Evolutionary conservation across 305 asterid species (phyloP).

Genomic region (Fraxinus floribunda): DNA sequence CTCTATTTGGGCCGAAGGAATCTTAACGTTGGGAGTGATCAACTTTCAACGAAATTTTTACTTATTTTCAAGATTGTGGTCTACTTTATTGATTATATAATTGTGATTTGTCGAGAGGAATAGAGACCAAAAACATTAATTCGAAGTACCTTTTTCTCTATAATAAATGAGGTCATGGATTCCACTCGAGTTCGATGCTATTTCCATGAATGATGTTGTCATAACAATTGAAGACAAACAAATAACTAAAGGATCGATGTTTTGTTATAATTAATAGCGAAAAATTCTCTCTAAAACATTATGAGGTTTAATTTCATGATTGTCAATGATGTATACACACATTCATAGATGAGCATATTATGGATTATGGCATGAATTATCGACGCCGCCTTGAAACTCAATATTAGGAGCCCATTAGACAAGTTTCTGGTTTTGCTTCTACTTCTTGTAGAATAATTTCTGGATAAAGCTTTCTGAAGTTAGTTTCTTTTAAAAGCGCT

Average conservation of each 20-base stretch:
- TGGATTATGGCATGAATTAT: not conserved
- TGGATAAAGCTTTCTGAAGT: too few relatives aligned
- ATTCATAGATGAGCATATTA: not conserved
- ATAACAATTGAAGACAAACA: not conserved
- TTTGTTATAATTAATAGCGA: not conserved
- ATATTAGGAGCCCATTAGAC: not conserved
- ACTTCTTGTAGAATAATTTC: too few relatives aligned
- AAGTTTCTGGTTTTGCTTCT: not conserved
- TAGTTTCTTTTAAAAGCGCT: not conserved
- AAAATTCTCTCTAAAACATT: not conserved
- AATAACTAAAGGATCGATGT: not conserved
- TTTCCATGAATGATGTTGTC: not conserved
- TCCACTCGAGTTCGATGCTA: not conserved
- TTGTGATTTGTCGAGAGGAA: not conserved
- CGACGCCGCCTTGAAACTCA: not conserved
- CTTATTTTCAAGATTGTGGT: not conserved
- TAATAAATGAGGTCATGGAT: not conserved
- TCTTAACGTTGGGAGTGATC: not conserved
- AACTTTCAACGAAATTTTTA: not conserved
- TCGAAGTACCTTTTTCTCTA: not conserved
- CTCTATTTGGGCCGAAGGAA: constrained; percentile 22
- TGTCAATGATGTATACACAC: not conserved
- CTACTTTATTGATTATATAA: not conserved
- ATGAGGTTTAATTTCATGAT: not conserved
- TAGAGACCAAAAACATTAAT: not conserved